Evolutionary conservation across 306 rosid genomes (phyloP).

Genomic region (Vachellia pachyceras): DNA sequence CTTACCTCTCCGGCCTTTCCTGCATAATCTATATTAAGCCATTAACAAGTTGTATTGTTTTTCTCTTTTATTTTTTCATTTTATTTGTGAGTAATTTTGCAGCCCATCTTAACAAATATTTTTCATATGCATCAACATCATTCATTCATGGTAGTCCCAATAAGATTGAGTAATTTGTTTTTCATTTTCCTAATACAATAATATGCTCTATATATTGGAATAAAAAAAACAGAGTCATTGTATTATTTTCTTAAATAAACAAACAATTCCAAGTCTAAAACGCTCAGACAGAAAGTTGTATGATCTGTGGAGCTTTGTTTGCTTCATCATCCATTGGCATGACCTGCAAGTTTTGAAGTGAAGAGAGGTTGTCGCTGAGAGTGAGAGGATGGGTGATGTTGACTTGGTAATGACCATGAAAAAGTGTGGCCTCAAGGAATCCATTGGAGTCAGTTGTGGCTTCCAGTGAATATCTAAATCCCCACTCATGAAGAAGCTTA

Average conservation of each 20-base stretch:
- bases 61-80: background rate
- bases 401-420: constrained; percentile 40
- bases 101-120: background rate
- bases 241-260: background rate
- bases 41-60: background rate
- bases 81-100: background rate
- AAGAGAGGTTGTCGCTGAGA: constrained; percentile 4
- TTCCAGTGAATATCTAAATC: background rate
- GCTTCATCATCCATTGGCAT: constrained; percentile 17
- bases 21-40: background rate
- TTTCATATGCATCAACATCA: too few relatives aligned
- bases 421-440: constrained; percentile 30
- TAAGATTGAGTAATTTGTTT: too few relatives aligned
- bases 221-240: background rate
- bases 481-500: constrained; percentile 66
- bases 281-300: background rate
- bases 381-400: constrained; percentile 24
- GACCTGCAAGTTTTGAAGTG: constrained; percentile 29
- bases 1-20: constrained; percentile 43
- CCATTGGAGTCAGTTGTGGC: constrained; percentile 39
- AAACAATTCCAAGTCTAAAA: background rate
- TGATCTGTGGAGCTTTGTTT: background rate
- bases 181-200: background rate
- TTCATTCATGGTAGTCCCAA: background rate
- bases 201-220: background rate